Base-by-base conservation (phyloP, 2,329 filamentous ascomycete genomes). In the Sordariomycetes sp. region DNA sequence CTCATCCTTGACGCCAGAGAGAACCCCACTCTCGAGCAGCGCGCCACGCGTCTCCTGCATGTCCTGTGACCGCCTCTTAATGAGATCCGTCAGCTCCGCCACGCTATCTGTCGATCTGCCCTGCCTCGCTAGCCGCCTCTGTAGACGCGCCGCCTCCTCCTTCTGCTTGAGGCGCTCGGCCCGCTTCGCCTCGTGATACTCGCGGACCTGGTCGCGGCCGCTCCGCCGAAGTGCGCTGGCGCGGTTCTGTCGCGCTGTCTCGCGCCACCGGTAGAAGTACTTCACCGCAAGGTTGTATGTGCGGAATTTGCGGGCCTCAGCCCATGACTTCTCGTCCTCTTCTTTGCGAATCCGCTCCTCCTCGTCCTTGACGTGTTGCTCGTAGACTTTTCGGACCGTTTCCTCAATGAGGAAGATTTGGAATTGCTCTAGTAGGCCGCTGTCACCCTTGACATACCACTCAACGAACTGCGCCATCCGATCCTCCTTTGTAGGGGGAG, bases 201-300 rank as follows among this genome's bases (percentile, higher is more conserved):
- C 66, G 32, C 72, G 73, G 61, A 77, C 71, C 60, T 77, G 73
- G 48, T 80, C 77, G 55, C 77, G 74, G 22, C 76, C 78, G 48
- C 74, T 72, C 35, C 72, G 72, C 8, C 80, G 76, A 24, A 81
- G 72, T n/a, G 72, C 71, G 58, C 74, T 72, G 17, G 78, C 71
- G 2, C 76, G 72, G 20, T 72, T 73, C 52, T 74, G 71, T 13
- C 78, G 72, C 10, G 75, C 77, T 45, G 68, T 72, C 15, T 75
- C 65, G 54, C 74, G 76, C 80, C 80, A 84, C 20, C 70, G 70
- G 62, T 82, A 81, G 59, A 82, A 81, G 64, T 72, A 83, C 53
- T 76, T 80, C 59, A 81, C 68, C 13, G 70, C 68, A 34, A 83
- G 68, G 57, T 71, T 80, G 63, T 78, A 75, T 3, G 62, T 63